These are phyloP conservation scores for Macadamia integrifolia DNA, from an alignment of 164 flowering plant genomes.

Conservation along the genomic window DNA sequence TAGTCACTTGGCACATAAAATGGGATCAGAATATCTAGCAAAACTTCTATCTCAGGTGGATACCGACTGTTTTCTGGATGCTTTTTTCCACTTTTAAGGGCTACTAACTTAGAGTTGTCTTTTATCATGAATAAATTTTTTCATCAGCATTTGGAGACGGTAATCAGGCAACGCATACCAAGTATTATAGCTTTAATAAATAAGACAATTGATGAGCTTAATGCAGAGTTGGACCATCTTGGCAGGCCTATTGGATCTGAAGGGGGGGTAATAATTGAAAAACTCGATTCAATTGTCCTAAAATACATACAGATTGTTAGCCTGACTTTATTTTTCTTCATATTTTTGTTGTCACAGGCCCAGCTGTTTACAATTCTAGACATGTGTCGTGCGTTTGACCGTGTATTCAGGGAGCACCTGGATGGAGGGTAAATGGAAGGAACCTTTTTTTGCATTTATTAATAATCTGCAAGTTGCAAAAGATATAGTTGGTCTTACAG, in stretches of 20 bases:
- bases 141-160: slow-evolving; percentile 79
- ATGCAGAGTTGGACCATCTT: slow-evolving; percentile 85
- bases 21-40: slow-evolving; percentile 95
- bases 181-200: slow-evolving; percentile 88
- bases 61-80: slow-evolving; percentile 1
- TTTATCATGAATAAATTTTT: slow-evolving; percentile 6
- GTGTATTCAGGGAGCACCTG: slow-evolving; percentile 78
- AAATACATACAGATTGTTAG: not conserved
- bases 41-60: slow-evolving; percentile 81
- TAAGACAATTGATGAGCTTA: slow-evolving; percentile 84
- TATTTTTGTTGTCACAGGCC: slow-evolving; percentile 42
- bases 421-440: slow-evolving; percentile 77
- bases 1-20: slow-evolving; percentile 67
- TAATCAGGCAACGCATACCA: slow-evolving; percentile 83
- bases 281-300: slow-evolving; percentile 1
- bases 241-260: slow-evolving; percentile 94
- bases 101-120: slow-evolving; percentile 1
- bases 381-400: slow-evolving; percentile 90
- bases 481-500: not conserved
- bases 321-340: slow-evolving; percentile 6
- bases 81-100: not conserved
- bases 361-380: slow-evolving; percentile 80
- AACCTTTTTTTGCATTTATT: slow-evolving; percentile 1
- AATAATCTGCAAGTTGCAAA: not conserved
- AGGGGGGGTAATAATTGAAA: slow-evolving; percentile 61